Evolutionary conservation across 208 protist species (phyloP).

Genomic region (Trypanosoma melophagium): DNA sequence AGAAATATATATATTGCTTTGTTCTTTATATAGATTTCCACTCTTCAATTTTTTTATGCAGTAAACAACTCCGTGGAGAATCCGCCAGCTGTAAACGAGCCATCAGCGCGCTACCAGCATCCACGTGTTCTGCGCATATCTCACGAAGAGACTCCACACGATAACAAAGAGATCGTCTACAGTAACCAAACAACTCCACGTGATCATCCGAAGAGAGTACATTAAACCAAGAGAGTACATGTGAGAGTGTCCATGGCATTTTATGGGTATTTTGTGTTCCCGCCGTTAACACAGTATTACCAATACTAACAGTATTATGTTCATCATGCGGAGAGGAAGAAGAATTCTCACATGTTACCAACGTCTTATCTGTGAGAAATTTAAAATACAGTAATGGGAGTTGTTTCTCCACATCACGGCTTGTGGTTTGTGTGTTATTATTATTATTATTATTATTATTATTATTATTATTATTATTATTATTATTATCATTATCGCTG

Average conservation of each 20-base stretch:
- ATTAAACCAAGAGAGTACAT: conserved; percentile 58
- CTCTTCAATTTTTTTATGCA: conserved; percentile 40
- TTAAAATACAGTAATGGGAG: conserved; percentile 55
- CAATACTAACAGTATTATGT: no score
- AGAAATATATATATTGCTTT: background rate
- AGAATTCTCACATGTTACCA: background rate
- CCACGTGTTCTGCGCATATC: conserved; percentile 39
- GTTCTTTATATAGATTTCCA: conserved; percentile 34
- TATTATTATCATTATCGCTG: background rate
- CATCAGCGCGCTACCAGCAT: conserved; percentile 17
- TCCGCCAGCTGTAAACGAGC: conserved; percentile 14
- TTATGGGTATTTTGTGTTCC: background rate
- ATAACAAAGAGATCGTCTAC: conserved; percentile 48
- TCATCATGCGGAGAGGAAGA: background rate
- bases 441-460: conserved; percentile 6
- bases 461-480: background rate
- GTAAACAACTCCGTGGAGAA: conserved; percentile 31
- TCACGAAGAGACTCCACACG: conserved; percentile 30
- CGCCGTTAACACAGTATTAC: background rate
- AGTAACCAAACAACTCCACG: conserved; percentile 51
- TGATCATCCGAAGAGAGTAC: conserved; percentile 41
- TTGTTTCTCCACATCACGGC: conserved; percentile 47
- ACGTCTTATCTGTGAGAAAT: conserved; percentile 35
- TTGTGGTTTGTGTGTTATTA: conserved; percentile 11
- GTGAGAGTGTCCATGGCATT: conserved; percentile 48